These are phyloP conservation scores for Neopestalotiopsis clavispora DNA, from an alignment of 2,329 filamentous ascomycete genomes.

Conservation along the genomic window DNA sequence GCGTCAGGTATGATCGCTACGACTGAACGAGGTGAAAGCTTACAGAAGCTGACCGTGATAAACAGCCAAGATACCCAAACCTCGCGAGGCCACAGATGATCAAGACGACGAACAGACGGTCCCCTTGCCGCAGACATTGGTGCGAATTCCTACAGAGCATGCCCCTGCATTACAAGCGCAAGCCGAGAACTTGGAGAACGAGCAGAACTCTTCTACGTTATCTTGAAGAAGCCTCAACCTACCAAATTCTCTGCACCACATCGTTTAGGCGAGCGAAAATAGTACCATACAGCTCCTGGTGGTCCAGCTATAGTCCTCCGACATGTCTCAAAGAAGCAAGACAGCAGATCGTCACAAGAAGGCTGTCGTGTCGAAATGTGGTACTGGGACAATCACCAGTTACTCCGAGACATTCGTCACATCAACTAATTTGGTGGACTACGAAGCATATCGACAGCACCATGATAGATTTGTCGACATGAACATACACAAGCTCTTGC, in stretches of 20 bases:
- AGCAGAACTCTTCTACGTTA: constrained; percentile 33
- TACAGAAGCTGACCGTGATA: constrained; percentile 18
- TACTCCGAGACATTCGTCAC: no score
- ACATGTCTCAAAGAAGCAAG: no score
- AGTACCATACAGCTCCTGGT: no score
- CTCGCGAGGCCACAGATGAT: constrained; percentile 47
- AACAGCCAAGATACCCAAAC: constrained; percentile 72
- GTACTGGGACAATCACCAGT: no score
- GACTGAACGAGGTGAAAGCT: constrained; percentile 5
- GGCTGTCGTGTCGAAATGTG: no score
- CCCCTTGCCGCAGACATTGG: constrained; percentile 79
- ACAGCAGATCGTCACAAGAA: no score
- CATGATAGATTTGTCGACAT: no score
- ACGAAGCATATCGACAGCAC: no score
- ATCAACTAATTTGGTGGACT: no score
- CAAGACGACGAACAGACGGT: constrained; percentile 48
- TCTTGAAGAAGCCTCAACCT: constrained; percentile 5
- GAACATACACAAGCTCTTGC: no score
- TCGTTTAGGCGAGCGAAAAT: not conserved
- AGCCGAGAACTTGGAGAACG: constrained; percentile 56
- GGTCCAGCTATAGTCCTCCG: no score
- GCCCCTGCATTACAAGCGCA: constrained; percentile 67
- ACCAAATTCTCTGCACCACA: not conserved
- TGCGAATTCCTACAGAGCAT: constrained; percentile 84
- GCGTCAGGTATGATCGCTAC: constrained; percentile 68